Evolutionary conservation across 2,329 filamentous ascomycete species (phyloP), one percentile per base, ranked within the genome.

Genomic region (Ophiostoma montium): DNA sequence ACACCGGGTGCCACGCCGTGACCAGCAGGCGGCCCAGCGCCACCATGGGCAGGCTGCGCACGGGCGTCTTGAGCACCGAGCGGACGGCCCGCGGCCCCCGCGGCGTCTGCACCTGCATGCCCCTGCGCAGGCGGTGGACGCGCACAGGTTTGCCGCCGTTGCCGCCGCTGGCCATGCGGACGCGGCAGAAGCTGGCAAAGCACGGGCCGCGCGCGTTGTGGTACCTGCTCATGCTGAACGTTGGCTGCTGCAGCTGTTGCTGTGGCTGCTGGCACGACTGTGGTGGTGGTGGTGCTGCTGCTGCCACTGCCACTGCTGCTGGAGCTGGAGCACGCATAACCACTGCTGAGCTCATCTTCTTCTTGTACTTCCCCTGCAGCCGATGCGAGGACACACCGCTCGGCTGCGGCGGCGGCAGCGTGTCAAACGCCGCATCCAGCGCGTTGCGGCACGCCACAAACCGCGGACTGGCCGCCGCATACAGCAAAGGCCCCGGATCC

Each of bases 1-100:
- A 54, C 3, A 82, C 60, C 1, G 78, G 78, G 57, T 82, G 78
- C 74, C 75, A 81, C 0, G 72, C 70, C 21, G 78, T 81, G 27
- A 80, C 69, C 7, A 72, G 58, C 8, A 80, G 61, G 1, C 53
- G 57, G 2, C 67, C 67, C 1, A 79, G 59, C 0, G 63, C 63
- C 51, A 70, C 74, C 57, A 80, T 65, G 1, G 57, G 51, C 33
- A 61, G 61, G 36, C 60, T 50, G 2, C 52, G 49, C 0, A 77
- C 67, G 0, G 60, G 58, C 5, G 74, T 79, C 56, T 67, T 69
- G 27, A 82, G 60, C 7, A 82, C 66, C 7, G 68, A 67, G 0
- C 58, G 65, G 6, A 82, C 73, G 19, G 62, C 61, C 5, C 74
- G 65, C 0, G 65, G 55, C 0, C 78, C 77, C 0, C 56, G 46